Conservation (phyloP, 2,329 filamentous ascomycete species). For the Xylariaceae sp. region DNA sequence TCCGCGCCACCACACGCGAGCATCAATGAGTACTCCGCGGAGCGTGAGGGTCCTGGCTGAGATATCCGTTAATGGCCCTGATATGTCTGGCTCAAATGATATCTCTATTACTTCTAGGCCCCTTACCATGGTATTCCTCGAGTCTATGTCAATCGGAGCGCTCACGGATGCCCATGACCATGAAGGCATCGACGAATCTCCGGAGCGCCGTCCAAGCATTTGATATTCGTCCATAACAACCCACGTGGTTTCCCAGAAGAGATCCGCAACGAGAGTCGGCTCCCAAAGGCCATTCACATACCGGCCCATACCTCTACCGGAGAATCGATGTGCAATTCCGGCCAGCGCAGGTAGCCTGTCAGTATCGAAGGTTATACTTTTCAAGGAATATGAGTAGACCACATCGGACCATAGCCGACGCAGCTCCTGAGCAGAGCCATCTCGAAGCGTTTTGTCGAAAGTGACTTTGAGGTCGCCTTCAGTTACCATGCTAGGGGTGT, state of each 20-base stretch:
- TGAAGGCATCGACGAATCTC: conserved; percentile 13
- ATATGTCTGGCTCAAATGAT: neutral
- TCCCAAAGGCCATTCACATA: conserved; percentile 21
- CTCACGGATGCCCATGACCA: conserved; percentile 22
- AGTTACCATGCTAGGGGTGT: conserved; percentile 12
- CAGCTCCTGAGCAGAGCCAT: neutral
- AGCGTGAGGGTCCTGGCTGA: neutral
- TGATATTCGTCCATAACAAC: neutral
- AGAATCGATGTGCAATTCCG: conserved; percentile 18
- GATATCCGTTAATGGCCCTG: neutral
- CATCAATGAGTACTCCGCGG: neutral
- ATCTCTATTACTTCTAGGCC: conserved; percentile 5
- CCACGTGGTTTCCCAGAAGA: conserved; percentile 15
- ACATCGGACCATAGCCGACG: conserved; percentile 15
- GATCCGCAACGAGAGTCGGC: conserved; percentile 9
- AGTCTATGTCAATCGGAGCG: conserved; percentile 5
- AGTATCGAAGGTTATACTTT: conserved; percentile 15
- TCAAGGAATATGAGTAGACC: conserved; percentile 12
- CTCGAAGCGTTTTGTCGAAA: conserved; percentile 10
- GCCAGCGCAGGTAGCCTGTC: conserved; percentile 19
- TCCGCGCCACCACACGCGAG: neutral
- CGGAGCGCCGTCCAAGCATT: conserved; percentile 10
- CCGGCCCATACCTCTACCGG: conserved; percentile 9
- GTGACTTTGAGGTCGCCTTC: conserved; percentile 18
- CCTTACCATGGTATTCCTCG: conserved; percentile 1